phyloP scores from a whole-genome alignment of 2,329 filamentous ascomycete genomes.

The Fusarium sp. region DNA sequence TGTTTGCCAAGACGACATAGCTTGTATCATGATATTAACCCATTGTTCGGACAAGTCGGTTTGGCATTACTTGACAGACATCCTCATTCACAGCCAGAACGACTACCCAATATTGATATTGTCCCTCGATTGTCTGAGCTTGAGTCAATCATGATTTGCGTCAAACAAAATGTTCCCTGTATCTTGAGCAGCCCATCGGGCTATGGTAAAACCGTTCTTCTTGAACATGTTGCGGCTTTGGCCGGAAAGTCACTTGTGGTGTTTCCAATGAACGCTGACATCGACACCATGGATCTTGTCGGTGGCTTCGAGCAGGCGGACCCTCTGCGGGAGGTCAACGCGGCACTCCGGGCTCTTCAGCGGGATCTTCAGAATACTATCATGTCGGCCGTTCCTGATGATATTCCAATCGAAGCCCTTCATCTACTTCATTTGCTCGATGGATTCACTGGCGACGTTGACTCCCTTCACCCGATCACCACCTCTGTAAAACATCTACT shows the following conservation, averaged over 20 bases:
- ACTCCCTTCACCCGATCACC: constrained; percentile 51
- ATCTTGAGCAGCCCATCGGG: constrained; percentile 88
- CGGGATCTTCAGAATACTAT: constrained; percentile 62
- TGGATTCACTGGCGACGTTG: constrained; percentile 50
- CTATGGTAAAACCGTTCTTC: constrained; percentile 83
- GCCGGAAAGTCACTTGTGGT: constrained; percentile 80
- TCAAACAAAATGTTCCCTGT: constrained; percentile 87
- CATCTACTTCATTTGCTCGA: constrained; percentile 62
- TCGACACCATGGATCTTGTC: constrained; percentile 96
- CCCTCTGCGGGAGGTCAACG: constrained; percentile 75
- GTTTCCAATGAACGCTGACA: constrained; percentile 91
- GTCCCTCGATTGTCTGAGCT: constrained; percentile 73
- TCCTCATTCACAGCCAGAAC: constrained; percentile 58
- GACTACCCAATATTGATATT: constrained; percentile 60
- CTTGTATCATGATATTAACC: constrained; percentile 76
- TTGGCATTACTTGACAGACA: constrained; percentile 75
- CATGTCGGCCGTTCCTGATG: constrained; percentile 58
- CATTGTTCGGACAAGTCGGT: constrained; percentile 78
- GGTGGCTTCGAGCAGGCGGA: constrained; percentile 97
- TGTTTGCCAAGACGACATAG: constrained; percentile 63
- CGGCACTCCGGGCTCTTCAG: constrained; percentile 59
- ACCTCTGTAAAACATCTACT: constrained; percentile 52
- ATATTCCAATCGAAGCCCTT: constrained; percentile 58
- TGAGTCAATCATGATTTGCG: constrained; percentile 87
- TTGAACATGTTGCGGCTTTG: constrained; percentile 82